Evolutionary conservation across 371 early-diverging fungal species (phyloP), one percentile per base, ranked within the genome.

Genomic region (Vairimorpha ceranae): DNA sequence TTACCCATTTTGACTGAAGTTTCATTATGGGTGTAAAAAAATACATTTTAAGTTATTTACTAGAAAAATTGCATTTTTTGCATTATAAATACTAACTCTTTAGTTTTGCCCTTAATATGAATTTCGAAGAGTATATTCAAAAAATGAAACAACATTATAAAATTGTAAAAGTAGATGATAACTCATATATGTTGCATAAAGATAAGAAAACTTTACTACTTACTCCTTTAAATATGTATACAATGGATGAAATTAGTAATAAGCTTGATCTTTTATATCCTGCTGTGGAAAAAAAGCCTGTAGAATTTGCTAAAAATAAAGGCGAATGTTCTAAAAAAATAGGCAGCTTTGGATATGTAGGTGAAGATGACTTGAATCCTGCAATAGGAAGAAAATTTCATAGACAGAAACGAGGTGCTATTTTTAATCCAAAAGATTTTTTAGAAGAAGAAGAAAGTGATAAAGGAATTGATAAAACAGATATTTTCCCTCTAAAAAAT

Each of bases 1-100:
- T 52, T 30, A 54, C 51, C 72, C 72, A 72, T 21, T 61, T 56
- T 27, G 72, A 54, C 17, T 41, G 30, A 32, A 72, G 56, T 19
- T 65, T 51, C 65, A 72, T 65, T 7, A n/a, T 64, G 14, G 48
- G 17, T 27, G 23, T 56, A 61, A 61, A 33, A 48, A 48, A 48
- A 48, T 4, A 48, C 4, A 48, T n/a, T 7, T 38, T 38, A 7
- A n/a, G n/a, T n/a, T n/a, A n/a, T n/a, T n/a, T n/a, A n/a, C n/a
- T n/a, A n/a, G n/a, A n/a, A n/a, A n/a, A n/a, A n/a, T n/a, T n/a
- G n/a, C n/a, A n/a, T n/a, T n/a, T n/a, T n/a, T n/a, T n/a, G n/a
- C n/a, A n/a, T n/a, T n/a, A n/a, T n/a, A n/a, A n/a, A n/a, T n/a
- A n/a, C n/a, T n/a, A n/a, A n/a, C n/a, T 41, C 15, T 41, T 41